These are phyloP conservation scores for Phytopythium vexans DNA, from an alignment of 352 stramenopile genomes.

Conservation along the genomic window DNA sequence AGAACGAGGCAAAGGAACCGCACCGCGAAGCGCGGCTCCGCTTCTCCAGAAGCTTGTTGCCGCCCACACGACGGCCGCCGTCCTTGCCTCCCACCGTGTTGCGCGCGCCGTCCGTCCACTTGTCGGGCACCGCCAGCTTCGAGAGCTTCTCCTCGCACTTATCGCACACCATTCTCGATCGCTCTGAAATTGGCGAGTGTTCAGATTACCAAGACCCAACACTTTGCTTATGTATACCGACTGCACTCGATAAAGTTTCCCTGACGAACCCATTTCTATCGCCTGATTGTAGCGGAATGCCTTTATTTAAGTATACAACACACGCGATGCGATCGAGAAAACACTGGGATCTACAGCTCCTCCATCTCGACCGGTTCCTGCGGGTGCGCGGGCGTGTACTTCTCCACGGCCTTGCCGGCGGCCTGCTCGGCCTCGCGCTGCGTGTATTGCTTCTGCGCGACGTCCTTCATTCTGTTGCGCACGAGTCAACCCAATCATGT, in stretches of 20 bases:
- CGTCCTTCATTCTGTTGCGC: constrained; percentile 70
- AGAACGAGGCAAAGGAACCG: neutral
- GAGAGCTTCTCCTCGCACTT: constrained; percentile 78
- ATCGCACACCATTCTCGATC: constrained; percentile 56
- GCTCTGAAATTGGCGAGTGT: neutral
- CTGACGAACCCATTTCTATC: neutral
- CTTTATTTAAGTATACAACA: constrained; percentile 25
- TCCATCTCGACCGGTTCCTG: constrained; percentile 49
- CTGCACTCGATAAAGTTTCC: neutral
- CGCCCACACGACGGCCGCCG: constrained; percentile 36
- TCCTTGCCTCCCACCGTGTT: constrained; percentile 58
- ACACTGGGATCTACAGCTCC: constrained; percentile 40
- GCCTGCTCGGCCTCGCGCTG: constrained; percentile 78
- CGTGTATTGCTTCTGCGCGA: constrained; percentile 89
- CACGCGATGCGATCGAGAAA: neutral
- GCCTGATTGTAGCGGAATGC: neutral
- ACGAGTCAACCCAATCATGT: no score
- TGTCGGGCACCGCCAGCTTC: constrained; percentile 72
- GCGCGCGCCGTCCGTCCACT: constrained; percentile 63
- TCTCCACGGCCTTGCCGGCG: constrained; percentile 69
- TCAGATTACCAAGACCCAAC: neutral
- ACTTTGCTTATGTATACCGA: neutral
- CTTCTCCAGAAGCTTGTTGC: constrained; percentile 49
- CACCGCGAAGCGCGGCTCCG: constrained; percentile 33
- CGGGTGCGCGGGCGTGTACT: constrained; percentile 56